A percentile compares a stretch with the other conserved stretches of the same genome.
phyloP scores from a whole-genome alignment of 1,284 basidiomycete genomes.

The Marasmius tenuissimus region DNA sequence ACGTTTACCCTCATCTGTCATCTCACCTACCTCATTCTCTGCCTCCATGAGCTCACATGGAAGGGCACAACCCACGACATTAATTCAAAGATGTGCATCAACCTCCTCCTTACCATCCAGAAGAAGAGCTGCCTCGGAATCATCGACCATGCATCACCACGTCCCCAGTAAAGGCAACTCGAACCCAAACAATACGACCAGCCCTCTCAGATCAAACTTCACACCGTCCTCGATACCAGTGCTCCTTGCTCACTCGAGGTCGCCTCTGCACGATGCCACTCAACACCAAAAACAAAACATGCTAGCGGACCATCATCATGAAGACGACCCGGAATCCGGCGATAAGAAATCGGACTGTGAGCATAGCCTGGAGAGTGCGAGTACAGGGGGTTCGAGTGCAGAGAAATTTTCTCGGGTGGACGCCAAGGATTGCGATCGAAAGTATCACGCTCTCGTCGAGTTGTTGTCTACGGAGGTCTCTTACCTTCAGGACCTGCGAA shows the following conservation, averaged over 20 bases:
- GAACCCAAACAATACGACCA: background rate
- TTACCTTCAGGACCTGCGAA: constrained; percentile 77
- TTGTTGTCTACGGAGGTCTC: constrained; percentile 81
- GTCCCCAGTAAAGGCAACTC: background rate
- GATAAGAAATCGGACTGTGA: constrained; percentile 9
- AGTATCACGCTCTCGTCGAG: constrained; percentile 74
- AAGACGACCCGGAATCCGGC: background rate
- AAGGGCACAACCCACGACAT: constrained; percentile 11
- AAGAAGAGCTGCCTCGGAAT: constrained; percentile 19
- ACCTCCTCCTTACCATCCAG: constrained; percentile 30
- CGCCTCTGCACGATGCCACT: constrained; percentile 13
- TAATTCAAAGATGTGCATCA: constrained; percentile 31
- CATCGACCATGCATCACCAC: constrained; percentile 2
- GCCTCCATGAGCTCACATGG: constrained; percentile 20
- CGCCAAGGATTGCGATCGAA: constrained; percentile 45
- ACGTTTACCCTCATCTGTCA: constrained; percentile 27
- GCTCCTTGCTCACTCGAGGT: constrained; percentile 17
- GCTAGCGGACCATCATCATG: constrained; percentile 2
- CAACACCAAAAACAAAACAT: background rate
- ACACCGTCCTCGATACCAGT: background rate
- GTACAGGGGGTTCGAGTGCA: constrained; percentile 19
- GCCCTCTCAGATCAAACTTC: constrained; percentile 2
- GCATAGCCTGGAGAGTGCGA: constrained; percentile 20
- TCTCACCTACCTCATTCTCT: constrained; percentile 43
- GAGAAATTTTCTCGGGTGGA: constrained; percentile 25